Percentiles rank a stretch among this genome's conserved stretches.
These are phyloP conservation scores for Crucibulum laeve DNA, from an alignment of 768 basidiomycete genomes.

Conservation along the genomic window DNA sequence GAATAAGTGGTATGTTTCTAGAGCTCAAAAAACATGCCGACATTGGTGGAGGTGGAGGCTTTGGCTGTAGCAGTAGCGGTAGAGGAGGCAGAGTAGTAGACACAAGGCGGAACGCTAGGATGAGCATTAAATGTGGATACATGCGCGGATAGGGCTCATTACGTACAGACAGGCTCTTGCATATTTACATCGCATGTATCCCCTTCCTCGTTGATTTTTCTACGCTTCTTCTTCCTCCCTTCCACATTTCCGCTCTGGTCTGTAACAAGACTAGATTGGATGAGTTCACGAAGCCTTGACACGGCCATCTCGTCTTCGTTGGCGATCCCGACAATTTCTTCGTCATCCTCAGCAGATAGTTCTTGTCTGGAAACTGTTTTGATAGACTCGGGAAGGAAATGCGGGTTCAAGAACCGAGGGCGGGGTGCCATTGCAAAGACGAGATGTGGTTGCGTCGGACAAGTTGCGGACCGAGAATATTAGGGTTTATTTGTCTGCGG, in stretches of 20 bases:
- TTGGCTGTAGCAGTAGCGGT: slow-evolving; percentile 38
- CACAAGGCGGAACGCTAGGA: slow-evolving; percentile 44
- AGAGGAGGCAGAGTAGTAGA: slow-evolving; percentile 32
- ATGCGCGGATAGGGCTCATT: background rate
- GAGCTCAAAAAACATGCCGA: slow-evolving; percentile 9
- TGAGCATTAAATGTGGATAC: background rate
- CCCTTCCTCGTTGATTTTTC: slow-evolving; percentile 7
- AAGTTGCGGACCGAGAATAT: too few relatives aligned
- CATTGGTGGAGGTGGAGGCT: slow-evolving; percentile 35
- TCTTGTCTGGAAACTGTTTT: slow-evolving; percentile 31
- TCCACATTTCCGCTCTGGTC: slow-evolving; percentile 2
- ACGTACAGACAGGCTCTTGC: slow-evolving; percentile 14
- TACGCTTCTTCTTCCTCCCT: slow-evolving; percentile 2
- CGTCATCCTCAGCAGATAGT: slow-evolving; percentile 12
- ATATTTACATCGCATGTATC: background rate
- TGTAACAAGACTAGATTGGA: too few relatives aligned
- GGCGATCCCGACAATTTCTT: slow-evolving; percentile 1
- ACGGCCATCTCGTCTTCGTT: slow-evolving; percentile 10
- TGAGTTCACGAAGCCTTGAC: too few relatives aligned
- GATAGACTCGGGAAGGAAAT: slow-evolving; percentile 27
- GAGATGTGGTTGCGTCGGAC: slow-evolving; percentile 11
- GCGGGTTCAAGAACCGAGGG: slow-evolving; percentile 45
- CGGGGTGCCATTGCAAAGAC: slow-evolving; percentile 18
- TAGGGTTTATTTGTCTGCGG: slow-evolving; percentile 18
- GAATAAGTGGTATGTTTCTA: background rate